phyloP scores from a whole-genome alignment of 2,329 filamentous ascomycete genomes.

The Drechslerella stenobrocha region DNA sequence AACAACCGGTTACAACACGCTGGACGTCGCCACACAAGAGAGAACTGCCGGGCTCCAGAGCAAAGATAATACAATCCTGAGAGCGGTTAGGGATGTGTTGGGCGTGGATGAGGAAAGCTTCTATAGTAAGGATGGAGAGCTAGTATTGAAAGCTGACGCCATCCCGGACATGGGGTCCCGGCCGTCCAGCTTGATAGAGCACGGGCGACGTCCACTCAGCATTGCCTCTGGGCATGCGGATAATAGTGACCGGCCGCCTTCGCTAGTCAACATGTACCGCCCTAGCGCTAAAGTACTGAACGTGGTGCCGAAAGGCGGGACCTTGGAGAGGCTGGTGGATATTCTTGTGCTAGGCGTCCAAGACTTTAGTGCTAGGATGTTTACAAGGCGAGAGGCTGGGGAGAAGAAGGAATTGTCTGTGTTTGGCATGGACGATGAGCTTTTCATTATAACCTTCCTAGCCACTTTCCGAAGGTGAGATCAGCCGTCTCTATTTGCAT shows the following conservation, averaged over 20 bases:
- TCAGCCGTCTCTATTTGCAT: background rate
- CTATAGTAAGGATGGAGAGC: slow-evolving; percentile 53
- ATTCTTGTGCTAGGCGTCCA: slow-evolving; percentile 53
- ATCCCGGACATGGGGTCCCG: slow-evolving; percentile 49
- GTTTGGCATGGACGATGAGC: slow-evolving; percentile 53
- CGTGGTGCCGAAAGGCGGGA: slow-evolving; percentile 53
- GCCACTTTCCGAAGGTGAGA: slow-evolving; percentile 54
- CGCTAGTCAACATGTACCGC: slow-evolving; percentile 45
- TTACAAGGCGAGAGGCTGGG: slow-evolving; percentile 24
- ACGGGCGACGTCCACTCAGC: slow-evolving; percentile 45
- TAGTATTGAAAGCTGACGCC: slow-evolving; percentile 52
- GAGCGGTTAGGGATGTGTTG: slow-evolving; percentile 52
- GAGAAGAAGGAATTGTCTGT: slow-evolving; percentile 41
- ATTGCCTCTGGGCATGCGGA: slow-evolving; percentile 41
- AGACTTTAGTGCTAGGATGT: slow-evolving; percentile 53
- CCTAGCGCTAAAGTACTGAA: slow-evolving; percentile 44
- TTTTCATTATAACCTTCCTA: slow-evolving; percentile 54
- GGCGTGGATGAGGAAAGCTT: slow-evolving; percentile 53
- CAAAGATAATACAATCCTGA: slow-evolving; percentile 52
- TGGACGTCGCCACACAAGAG: slow-evolving; percentile 53
- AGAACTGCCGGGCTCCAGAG: slow-evolving; percentile 53
- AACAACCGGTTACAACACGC: slow-evolving; percentile 53
- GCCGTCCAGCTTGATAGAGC: slow-evolving; percentile 53
- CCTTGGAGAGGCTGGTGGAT: slow-evolving; percentile 53
- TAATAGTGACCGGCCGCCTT: slow-evolving; percentile 30